Evolutionary conservation across 192 early-diverging fungal species (phyloP).

Genomic region (Podila epicladia): DNA sequence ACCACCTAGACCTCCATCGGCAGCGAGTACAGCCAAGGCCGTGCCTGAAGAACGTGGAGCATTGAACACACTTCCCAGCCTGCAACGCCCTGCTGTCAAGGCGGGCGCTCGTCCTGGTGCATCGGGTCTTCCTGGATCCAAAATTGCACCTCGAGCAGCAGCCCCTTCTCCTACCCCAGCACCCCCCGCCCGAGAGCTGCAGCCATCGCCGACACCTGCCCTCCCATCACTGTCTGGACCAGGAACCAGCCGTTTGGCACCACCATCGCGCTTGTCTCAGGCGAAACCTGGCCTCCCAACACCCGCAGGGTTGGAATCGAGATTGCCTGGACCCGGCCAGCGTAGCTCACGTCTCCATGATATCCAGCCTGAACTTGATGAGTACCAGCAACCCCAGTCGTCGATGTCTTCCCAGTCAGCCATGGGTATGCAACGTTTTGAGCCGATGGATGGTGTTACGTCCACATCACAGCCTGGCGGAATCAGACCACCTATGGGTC

Average conservation of each 20-base stretch:
- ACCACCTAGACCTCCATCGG: constrained; percentile 53
- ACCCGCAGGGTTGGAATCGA: constrained; percentile 25
- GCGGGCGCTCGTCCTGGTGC: constrained; percentile 18
- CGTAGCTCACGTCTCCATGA: constrained; percentile 44
- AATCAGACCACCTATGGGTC: constrained; percentile 22
- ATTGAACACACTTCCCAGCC: constrained; percentile 31
- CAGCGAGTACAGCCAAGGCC: constrained; percentile 26
- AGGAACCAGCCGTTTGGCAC: constrained; percentile 21
- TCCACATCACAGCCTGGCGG: constrained; percentile 22
- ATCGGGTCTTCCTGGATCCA: constrained; percentile 27
- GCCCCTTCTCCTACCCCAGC: constrained; percentile 28
- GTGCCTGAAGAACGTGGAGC: constrained; percentile 29
- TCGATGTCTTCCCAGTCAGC: neutral
- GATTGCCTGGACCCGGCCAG: constrained; percentile 15
- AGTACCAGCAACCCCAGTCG: constrained; percentile 1
- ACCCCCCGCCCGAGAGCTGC: constrained; percentile 24
- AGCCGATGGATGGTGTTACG: constrained; percentile 50
- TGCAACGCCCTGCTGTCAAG: constrained; percentile 26
- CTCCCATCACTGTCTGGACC: constrained; percentile 51
- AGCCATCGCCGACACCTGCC: constrained; percentile 26
- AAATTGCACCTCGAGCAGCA: constrained; percentile 15
- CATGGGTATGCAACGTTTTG: constrained; percentile 35
- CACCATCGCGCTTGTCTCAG: constrained; percentile 41
- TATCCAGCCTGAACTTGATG: constrained; percentile 27
- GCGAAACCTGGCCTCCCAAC: constrained; percentile 46